Evolutionary conservation across 2,329 filamentous ascomycete species (phyloP).

Genomic region (Cercospora nicotianae): DNA sequence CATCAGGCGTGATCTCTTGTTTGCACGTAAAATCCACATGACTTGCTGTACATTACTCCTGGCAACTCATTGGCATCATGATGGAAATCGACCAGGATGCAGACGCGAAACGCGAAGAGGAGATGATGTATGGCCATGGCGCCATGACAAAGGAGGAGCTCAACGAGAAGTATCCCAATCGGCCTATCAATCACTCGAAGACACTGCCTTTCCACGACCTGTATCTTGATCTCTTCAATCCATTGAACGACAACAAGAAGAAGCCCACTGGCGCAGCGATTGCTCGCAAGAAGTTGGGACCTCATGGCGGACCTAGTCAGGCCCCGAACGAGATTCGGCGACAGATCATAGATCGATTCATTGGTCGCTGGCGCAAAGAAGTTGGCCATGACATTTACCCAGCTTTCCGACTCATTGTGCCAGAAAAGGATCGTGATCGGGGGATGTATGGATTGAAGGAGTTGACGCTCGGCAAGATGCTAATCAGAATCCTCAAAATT

Average conservation of each 20-base stretch:
- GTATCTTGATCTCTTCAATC: constrained; percentile 77
- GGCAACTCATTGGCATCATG: constrained; percentile 26
- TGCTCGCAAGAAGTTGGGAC: constrained; percentile 59
- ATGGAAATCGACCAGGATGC: constrained; percentile 40
- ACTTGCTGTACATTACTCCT: not conserved
- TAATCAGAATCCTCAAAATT: constrained; percentile 93
- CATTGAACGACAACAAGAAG: constrained; percentile 74
- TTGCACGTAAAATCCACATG: not conserved
- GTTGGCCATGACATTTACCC: constrained; percentile 94
- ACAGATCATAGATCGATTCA: constrained; percentile 81
- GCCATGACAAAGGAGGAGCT: constrained; percentile 48
- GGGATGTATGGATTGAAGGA: constrained; percentile 95
- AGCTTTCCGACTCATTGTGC: constrained; percentile 84
- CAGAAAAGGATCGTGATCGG: constrained; percentile 88
- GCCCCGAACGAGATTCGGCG: constrained; percentile 74
- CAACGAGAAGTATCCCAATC: constrained; percentile 68
- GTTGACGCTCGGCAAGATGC: constrained; percentile 79
- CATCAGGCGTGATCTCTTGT: not conserved
- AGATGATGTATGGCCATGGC: constrained; percentile 51
- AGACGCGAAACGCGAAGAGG: constrained; percentile 49
- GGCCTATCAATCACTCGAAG: constrained; percentile 75
- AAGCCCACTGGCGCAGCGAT: constrained; percentile 58
- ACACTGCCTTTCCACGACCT: constrained; percentile 83
- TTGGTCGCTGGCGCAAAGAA: constrained; percentile 79
- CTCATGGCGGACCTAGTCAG: constrained; percentile 49